Evolutionary conservation across 768 basidiomycete species (phyloP).

Genomic region (Collybia sordida): DNA sequence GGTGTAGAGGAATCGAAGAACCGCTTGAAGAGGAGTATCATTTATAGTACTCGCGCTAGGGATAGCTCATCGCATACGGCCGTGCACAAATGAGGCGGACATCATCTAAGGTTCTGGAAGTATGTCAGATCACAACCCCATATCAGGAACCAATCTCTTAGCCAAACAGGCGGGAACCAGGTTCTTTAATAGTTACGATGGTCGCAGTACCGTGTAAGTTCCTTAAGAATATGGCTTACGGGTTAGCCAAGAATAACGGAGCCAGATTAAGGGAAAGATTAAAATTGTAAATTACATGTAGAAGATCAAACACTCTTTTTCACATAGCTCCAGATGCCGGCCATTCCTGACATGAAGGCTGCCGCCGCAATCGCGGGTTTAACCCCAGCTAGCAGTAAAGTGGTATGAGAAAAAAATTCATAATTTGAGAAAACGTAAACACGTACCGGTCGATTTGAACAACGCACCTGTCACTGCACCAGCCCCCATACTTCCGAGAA

Average conservation of each 20-base stretch:
- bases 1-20: constrained; percentile 9
- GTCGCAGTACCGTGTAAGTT: constrained; percentile 26
- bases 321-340: constrained; percentile 93
- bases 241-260: constrained; percentile 41
- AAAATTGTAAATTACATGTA: constrained; percentile 50
- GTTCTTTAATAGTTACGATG: constrained; percentile 31
- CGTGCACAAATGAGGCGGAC: constrained; percentile 29
- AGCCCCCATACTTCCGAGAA: constrained; percentile 87
- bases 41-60: constrained; percentile 44
- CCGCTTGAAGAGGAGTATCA: constrained; percentile 24
- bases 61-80: constrained; percentile 20
- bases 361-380: constrained; percentile 88
- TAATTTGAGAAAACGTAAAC: constrained; percentile 27
- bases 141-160: constrained; percentile 41
- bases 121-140: constrained; percentile 43
- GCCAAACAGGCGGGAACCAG: constrained; percentile 40
- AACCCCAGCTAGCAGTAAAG: constrained; percentile 75
- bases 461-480: constrained; percentile 88
- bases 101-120: constrained; percentile 47
- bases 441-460: constrained; percentile 91
- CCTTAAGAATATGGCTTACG: constrained; percentile 38
- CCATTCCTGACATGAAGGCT: constrained; percentile 83
- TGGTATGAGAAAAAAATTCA: constrained; percentile 36
- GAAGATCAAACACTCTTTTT: constrained; percentile 81
- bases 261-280: constrained; percentile 44